phyloP scores from a whole-genome alignment of 2,329 filamentous ascomycete species.

The Pestalotiopsis fici region DNA sequence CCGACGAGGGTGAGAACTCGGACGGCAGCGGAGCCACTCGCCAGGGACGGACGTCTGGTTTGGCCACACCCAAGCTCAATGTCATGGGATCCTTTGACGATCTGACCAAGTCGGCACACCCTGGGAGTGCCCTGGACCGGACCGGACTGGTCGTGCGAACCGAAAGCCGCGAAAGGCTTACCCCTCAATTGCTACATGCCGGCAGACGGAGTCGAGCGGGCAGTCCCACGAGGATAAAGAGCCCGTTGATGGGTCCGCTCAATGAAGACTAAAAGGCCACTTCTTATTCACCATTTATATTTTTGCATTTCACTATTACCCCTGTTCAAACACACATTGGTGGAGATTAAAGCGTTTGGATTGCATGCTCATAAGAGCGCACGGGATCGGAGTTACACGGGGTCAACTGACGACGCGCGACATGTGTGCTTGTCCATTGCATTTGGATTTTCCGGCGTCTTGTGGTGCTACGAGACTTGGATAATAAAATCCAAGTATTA shows the following conservation, averaged over 20 bases:
- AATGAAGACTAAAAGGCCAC: conserved; percentile 36
- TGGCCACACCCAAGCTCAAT: conserved; percentile 66
- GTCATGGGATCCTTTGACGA: conserved; percentile 51
- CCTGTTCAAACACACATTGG: conserved; percentile 5
- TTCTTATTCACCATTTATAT: conserved; percentile 20
- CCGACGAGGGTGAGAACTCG: conserved; percentile 64
- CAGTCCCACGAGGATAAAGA: conserved; percentile 62
- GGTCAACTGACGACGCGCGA: background rate
- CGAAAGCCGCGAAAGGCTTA: conserved; percentile 81
- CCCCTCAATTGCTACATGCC: conserved; percentile 56
- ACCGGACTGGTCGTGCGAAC: conserved; percentile 78
- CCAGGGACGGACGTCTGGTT: conserved; percentile 63
- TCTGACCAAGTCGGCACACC: conserved; percentile 29
- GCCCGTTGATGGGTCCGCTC: conserved; percentile 53
- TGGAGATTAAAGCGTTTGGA: background rate
- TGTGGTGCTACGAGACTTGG: background rate
- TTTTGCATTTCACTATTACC: conserved; percentile 9
- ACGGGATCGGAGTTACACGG: conserved; percentile 3
- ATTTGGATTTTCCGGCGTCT: background rate
- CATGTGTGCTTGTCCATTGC: background rate
- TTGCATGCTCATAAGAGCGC: background rate
- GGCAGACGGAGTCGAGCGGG: conserved; percentile 58
- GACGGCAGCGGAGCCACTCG: conserved; percentile 56
- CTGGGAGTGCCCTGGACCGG: conserved; percentile 56
- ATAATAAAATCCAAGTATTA: background rate